Percentiles rank a stretch among this genome's conserved stretches.
Evolutionary conservation across 2,329 filamentous ascomycete genomes (phyloP).

Genomic region (Zymoseptoria passerinii): DNA sequence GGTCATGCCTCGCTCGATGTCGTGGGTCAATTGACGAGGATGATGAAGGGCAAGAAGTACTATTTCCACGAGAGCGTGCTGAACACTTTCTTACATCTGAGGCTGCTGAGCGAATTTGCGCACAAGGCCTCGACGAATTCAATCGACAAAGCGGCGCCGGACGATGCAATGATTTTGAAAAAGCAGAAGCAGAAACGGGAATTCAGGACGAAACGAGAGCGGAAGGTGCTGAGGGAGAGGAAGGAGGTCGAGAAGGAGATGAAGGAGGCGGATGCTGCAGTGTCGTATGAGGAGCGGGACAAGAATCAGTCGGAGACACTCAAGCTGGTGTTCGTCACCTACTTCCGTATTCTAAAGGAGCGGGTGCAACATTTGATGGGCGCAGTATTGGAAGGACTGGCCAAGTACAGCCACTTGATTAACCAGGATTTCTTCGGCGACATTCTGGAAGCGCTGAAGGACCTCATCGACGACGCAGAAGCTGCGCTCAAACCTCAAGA

Average conservation of each 20-base stretch:
- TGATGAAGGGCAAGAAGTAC: constrained; percentile 87
- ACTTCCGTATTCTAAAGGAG: constrained; percentile 88
- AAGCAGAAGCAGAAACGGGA: constrained; percentile 71
- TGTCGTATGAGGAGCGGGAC: constrained; percentile 86
- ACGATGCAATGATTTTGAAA: constrained; percentile 34
- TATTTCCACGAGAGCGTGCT: constrained; percentile 74
- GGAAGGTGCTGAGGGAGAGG: constrained; percentile 76
- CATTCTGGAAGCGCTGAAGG: constrained; percentile 85
- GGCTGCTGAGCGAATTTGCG: constrained; percentile 78
- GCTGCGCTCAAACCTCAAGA: constrained; percentile 39
- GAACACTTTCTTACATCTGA: constrained; percentile 84
- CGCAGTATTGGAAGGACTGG: constrained; percentile 88
- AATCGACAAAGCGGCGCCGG: constrained; percentile 53
- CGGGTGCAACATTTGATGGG: constrained; percentile 81
- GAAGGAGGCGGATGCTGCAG: constrained; percentile 80
- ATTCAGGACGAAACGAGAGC: constrained; percentile 79
- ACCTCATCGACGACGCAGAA: constrained; percentile 69
- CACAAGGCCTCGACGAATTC: constrained; percentile 72
- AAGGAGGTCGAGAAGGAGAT: constrained; percentile 89
- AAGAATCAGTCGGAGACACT: constrained; percentile 91
- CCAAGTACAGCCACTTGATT: constrained; percentile 91
- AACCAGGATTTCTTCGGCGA: constrained; percentile 99
- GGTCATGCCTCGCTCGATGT: constrained; percentile 81
- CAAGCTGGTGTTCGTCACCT: constrained; percentile 89
- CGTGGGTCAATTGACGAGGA: constrained; percentile 75